These are phyloP conservation scores for Fragaria vesca DNA, from an alignment of 306 rosid genomes.

Conservation along the genomic window DNA sequence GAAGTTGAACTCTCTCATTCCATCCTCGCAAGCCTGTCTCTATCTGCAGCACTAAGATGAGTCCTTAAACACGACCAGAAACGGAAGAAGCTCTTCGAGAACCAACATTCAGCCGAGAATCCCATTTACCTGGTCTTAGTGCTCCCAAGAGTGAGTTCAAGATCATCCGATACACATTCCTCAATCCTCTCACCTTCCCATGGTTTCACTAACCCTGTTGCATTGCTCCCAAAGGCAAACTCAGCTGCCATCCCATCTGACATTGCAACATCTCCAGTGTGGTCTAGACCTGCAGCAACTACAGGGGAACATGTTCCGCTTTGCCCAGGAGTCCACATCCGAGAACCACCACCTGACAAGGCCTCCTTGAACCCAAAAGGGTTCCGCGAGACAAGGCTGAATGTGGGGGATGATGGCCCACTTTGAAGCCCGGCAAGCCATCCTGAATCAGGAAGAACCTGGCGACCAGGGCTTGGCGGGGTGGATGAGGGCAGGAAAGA, in stretches of 20 bases:
- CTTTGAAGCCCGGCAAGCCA: conserved; percentile 54
- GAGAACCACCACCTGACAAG: conserved; percentile 40
- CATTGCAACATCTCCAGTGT: conserved; percentile 52
- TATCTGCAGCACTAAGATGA: conserved; percentile 26
- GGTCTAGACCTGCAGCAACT: conserved; percentile 39
- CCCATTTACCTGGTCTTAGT: conserved; percentile 40
- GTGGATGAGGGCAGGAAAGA: conserved; percentile 53
- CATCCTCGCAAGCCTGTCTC: conserved; percentile 19
- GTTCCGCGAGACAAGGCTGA: conserved; percentile 49
- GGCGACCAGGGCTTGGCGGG: conserved; percentile 57
- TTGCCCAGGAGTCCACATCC: conserved; percentile 62
- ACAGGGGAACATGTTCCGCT: conserved; percentile 65
- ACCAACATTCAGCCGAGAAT: neutral
- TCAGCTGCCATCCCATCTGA: conserved; percentile 54
- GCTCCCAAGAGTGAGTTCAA: conserved; percentile 62
- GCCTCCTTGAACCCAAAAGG: conserved; percentile 51
- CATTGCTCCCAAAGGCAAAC: conserved; percentile 53
- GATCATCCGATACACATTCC: conserved; percentile 62
- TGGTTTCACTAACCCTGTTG: conserved; percentile 53
- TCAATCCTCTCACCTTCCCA: conserved; percentile 76
- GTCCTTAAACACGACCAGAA: conserved; percentile 11
- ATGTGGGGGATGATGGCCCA: conserved; percentile 60
- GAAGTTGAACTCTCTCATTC: conserved; percentile 25
- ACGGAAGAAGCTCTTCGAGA: neutral
- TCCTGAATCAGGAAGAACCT: conserved; percentile 45